Evolutionary conservation across 768 basidiomycete species (phyloP).

Genomic region (Leucocoprinus birnbaumii): DNA sequence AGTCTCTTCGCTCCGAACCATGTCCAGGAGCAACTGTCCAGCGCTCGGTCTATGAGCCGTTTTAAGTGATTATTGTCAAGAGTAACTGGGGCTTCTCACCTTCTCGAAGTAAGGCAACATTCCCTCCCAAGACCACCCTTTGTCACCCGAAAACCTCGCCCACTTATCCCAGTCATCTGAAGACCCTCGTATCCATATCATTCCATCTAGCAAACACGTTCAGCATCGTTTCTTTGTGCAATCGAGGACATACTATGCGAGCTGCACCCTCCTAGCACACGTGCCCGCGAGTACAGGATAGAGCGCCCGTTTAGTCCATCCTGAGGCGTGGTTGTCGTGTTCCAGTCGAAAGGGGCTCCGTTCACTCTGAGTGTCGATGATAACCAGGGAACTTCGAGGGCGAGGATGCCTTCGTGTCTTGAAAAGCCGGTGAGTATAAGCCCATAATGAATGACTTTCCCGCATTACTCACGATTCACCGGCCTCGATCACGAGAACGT

Average conservation of each 20-base stretch:
- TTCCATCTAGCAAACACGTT: slow-evolving; percentile 17
- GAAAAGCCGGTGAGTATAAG: too few relatives aligned
- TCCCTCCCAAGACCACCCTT: slow-evolving; percentile 36
- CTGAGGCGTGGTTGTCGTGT: slow-evolving; percentile 13
- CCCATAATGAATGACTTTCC: too few relatives aligned
- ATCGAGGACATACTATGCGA: slow-evolving; percentile 14
- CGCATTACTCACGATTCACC: slow-evolving; percentile 23
- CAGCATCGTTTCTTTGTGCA: too few relatives aligned
- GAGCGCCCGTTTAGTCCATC: slow-evolving; percentile 10
- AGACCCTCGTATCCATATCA: slow-evolving; percentile 28
- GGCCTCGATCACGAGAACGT: slow-evolving; percentile 39
- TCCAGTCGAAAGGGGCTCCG: slow-evolving; percentile 14
- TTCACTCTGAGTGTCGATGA: neutral
- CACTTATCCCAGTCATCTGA: slow-evolving; percentile 50
- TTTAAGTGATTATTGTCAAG: too few relatives aligned
- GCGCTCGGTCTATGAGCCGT: neutral
- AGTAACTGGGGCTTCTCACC: neutral
- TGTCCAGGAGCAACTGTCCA: neutral
- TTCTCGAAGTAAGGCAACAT: slow-evolving; percentile 13
- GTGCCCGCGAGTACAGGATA: slow-evolving; percentile 12
- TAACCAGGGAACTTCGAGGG: slow-evolving; percentile 16
- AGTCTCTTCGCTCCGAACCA: neutral
- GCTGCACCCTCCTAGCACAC: slow-evolving; percentile 18
- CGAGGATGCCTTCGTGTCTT: slow-evolving; percentile 13
- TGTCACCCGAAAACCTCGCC: slow-evolving; percentile 40